Percentiles rank a stretch among this genome's conserved stretches.
Evolutionary conservation across 208 protist species (phyloP).

Genomic region (Crithidia fasciculata): DNA sequence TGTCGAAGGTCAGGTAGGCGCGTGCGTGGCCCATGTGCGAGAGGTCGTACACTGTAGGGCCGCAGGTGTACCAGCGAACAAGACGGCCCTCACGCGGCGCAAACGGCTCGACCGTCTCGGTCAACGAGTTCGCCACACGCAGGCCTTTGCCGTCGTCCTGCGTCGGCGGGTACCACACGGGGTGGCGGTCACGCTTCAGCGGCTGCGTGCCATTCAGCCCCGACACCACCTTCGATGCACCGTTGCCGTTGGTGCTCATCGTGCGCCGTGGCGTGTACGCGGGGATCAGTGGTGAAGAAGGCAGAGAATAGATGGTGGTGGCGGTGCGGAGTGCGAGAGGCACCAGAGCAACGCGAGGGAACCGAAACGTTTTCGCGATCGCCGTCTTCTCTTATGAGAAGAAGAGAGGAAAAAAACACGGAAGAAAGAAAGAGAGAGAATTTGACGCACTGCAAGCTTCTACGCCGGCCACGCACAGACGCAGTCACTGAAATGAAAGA

Average conservation of each 20-base stretch:
- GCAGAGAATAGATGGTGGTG: neutral
- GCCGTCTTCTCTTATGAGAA: neutral
- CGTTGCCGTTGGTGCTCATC: neutral
- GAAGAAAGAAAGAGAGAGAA: conserved; percentile 6
- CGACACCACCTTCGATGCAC: conserved; percentile 22
- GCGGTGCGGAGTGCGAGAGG: conserved; percentile 10
- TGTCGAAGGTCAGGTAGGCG: conserved; percentile 98
- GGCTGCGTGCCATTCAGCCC: conserved; percentile 48
- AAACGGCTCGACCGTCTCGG: conserved; percentile 79
- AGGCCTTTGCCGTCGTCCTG: conserved; percentile 42
- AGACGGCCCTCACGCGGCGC: conserved; percentile 57
- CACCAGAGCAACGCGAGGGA: conserved; percentile 16
- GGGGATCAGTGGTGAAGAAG: too few species aligned
- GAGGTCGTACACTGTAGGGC: conserved; percentile 97
- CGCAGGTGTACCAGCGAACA: conserved; percentile 97
- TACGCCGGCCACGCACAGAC: neutral
- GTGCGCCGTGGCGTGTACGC: neutral
- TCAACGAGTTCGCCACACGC: conserved; percentile 86
- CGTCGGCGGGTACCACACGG: conserved; percentile 76
- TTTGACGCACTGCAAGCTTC: neutral
- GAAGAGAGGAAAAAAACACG: neutral
- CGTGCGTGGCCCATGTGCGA: conserved; percentile 98
- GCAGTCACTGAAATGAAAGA: neutral
- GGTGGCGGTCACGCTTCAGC: conserved; percentile 68
- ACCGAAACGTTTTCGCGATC: conserved; percentile 8